Conservation (phyloP, 1,284 basidiomycete species). For the Apiotrichum mycotoxinovorans region DNA sequence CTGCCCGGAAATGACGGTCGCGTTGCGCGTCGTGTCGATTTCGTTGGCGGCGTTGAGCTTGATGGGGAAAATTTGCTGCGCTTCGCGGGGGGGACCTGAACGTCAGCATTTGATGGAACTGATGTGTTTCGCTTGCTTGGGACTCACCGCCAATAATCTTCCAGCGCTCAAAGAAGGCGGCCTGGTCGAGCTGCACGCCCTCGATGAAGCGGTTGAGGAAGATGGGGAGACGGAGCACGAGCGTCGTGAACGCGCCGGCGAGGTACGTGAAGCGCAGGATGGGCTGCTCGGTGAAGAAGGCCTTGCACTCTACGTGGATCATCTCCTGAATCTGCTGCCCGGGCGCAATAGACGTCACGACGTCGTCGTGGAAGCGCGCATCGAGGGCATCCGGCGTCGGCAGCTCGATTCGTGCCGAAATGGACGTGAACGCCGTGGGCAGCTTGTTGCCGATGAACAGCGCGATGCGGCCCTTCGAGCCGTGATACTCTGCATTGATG, state of each 20-base stretch:
- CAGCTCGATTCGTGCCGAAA: slow-evolving; percentile 77
- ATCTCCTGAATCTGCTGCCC: slow-evolving; percentile 89
- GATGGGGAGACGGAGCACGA: slow-evolving; percentile 80
- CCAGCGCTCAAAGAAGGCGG: slow-evolving; percentile 97
- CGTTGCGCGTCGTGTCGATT: slow-evolving; percentile 69
- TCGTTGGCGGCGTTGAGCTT: slow-evolving; percentile 63
- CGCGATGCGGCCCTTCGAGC: slow-evolving; percentile 82
- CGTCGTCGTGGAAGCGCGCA: slow-evolving; percentile 81
- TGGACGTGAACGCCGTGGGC: slow-evolving; percentile 75
- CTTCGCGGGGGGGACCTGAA: slow-evolving; percentile 71
- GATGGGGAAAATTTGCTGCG: slow-evolving; percentile 82
- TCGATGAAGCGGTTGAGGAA: slow-evolving; percentile 90
- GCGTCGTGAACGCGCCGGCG: slow-evolving; percentile 82
- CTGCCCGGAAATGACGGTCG: slow-evolving; percentile 71
- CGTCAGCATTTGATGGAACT: background rate
- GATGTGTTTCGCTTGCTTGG: too few species aligned
- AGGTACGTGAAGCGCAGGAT: slow-evolving; percentile 86
- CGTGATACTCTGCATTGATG: slow-evolving; percentile 92
- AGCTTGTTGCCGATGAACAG: slow-evolving; percentile 97
- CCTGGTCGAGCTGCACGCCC: slow-evolving; percentile 73
- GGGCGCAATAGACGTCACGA: slow-evolving; percentile 68
- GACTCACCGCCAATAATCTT: slow-evolving; percentile 80
- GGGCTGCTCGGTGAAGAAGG: slow-evolving; percentile 71
- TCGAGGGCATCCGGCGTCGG: slow-evolving; percentile 69
- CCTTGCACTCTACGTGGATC: slow-evolving; percentile 90